Percentiles rank a stretch among this genome's conserved stretches.
Conservation (phyloP, 257 asterid genomes). For the Pogostemon cablin region DNA sequence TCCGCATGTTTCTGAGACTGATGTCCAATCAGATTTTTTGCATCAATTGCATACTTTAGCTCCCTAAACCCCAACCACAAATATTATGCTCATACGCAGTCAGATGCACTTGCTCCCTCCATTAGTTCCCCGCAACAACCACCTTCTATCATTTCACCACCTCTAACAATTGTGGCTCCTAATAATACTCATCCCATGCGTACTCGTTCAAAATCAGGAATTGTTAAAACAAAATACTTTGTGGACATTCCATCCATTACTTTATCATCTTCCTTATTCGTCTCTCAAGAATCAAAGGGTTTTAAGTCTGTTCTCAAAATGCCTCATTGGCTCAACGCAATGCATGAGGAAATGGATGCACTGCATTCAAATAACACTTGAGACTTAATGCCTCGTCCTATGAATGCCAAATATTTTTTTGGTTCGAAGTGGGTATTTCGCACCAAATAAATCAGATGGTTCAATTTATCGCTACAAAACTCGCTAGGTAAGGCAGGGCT, state of each 20-base stretch:
- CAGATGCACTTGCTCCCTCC: no score
- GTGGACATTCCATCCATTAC: background rate
- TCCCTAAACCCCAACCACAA: no score
- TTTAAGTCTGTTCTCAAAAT: background rate
- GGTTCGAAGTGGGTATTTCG: background rate
- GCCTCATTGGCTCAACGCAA: background rate
- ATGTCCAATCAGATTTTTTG: no score
- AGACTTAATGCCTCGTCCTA: background rate
- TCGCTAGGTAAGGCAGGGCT: background rate
- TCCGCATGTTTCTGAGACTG: no score
- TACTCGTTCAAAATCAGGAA: background rate
- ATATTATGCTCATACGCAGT: no score
- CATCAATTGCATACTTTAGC: no score
- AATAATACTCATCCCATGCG: background rate
- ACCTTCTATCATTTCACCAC: no score
- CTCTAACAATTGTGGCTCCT: no score
- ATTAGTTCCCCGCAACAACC: no score
- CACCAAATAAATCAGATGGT: background rate
- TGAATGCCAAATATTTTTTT: background rate
- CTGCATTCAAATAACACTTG: background rate
- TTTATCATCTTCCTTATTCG: background rate
- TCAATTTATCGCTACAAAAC: background rate
- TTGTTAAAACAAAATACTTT: background rate
- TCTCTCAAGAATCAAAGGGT: background rate
- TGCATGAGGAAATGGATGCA: background rate